Evolutionary conservation across 2,329 filamentous ascomycete species (phyloP).

Genomic region (Ophiostoma populinum): DNA sequence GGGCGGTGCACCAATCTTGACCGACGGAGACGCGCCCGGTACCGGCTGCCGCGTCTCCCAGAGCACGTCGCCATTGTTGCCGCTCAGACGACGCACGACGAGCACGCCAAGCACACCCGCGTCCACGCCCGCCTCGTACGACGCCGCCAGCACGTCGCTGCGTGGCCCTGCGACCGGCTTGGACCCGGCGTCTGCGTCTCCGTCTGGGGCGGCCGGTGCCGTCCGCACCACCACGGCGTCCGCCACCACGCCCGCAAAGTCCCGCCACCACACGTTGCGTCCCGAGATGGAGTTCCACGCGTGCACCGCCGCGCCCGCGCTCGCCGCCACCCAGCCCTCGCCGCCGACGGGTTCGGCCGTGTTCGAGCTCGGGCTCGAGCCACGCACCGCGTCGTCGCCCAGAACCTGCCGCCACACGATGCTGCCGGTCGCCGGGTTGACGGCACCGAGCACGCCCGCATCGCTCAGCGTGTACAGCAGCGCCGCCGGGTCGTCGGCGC

Average conservation of each 20-base stretch:
- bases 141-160: slow-evolving; percentile 7
- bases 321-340: slow-evolving; percentile 61
- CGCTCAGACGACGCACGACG: slow-evolving; percentile 53
- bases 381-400: slow-evolving; percentile 25
- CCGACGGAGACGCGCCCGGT: slow-evolving; percentile 38
- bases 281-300: slow-evolving; percentile 76
- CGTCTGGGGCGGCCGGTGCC: neutral
- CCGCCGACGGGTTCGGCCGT: slow-evolving; percentile 58
- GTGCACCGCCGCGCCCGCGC: slow-evolving; percentile 50
- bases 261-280: slow-evolving; percentile 55
- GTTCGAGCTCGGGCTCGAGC: slow-evolving; percentile 24
- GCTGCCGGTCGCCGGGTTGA: slow-evolving; percentile 73
- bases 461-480: slow-evolving; percentile 86
- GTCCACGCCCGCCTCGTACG: slow-evolving; percentile 26
- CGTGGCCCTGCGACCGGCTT: slow-evolving; percentile 29
- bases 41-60: slow-evolving; percentile 56
- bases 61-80: slow-evolving; percentile 50
- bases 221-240: slow-evolving; percentile 46
- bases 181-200: slow-evolving; percentile 26
- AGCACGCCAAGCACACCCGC: too few species aligned
- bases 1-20: slow-evolving; percentile 51
- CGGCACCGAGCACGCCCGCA: slow-evolving; percentile 63
- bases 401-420: slow-evolving; percentile 76
- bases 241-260: slow-evolving; percentile 39
- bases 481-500: slow-evolving; percentile 65